These are phyloP conservation scores for Saccharum hybrid DNA, from an alignment of 202 grass and related monocot genomes.

Conservation along the genomic window DNA sequence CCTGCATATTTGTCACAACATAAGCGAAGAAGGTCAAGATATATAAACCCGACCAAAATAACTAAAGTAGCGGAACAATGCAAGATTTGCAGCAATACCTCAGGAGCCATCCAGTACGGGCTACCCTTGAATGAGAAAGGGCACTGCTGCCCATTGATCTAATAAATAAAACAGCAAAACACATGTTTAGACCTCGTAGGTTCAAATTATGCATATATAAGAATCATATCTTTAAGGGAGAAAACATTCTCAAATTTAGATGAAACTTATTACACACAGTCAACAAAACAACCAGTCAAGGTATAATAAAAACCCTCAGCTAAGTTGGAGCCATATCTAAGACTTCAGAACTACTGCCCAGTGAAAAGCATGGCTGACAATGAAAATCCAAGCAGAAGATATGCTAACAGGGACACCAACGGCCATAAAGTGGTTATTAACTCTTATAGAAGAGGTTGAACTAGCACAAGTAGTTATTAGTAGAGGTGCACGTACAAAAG, in stretches of 20 bases:
- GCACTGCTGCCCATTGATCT: conserved; percentile 97
- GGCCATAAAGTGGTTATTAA: conserved; percentile 7
- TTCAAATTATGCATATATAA: conserved; percentile 28
- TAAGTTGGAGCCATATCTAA: conserved; percentile 4
- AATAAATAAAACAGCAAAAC: conserved; percentile 46
- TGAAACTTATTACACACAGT: conserved; percentile 36
- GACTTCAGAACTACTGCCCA: conserved; percentile 7
- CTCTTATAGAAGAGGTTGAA: conserved; percentile 31
- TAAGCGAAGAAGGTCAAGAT: conserved; percentile 34
- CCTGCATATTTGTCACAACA: conserved; percentile 57
- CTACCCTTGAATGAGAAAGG: conserved; percentile 97
- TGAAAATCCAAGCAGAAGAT: conserved; percentile 19
- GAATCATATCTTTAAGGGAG: conserved; percentile 3
- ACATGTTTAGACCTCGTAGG: conserved; percentile 26
- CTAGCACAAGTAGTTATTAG: background rate
- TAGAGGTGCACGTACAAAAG: conserved; percentile 27
- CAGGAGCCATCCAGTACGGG: conserved; percentile 99
- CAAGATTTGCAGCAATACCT: conserved; percentile 63
- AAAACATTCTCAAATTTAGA: conserved; percentile 9
- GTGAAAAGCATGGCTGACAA: conserved; percentile 4
- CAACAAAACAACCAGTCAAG: conserved; percentile 32
- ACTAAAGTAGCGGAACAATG: conserved; percentile 10
- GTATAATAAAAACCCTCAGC: conserved; percentile 9
- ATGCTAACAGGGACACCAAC: background rate
- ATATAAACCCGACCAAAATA: conserved; percentile 39